These are phyloP conservation scores for Pestalotiopsis sp. DNA, from an alignment of 2,329 filamentous ascomycete species.

Conservation along the genomic window DNA sequence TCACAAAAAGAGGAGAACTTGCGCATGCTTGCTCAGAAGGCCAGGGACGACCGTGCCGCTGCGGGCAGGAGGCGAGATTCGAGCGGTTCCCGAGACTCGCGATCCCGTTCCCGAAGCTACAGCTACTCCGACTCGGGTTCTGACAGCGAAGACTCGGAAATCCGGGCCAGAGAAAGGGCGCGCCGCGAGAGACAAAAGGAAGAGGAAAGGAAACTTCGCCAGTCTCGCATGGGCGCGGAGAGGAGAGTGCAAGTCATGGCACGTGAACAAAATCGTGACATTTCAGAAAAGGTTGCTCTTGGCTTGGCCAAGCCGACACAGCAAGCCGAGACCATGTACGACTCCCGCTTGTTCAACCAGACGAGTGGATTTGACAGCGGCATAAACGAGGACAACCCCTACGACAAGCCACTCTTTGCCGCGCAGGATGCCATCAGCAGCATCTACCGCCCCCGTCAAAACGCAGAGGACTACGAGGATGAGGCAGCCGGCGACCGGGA, in stretches of 20 bases:
- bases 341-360: conserved; percentile 93
- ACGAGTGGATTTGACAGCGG: conserved; percentile 87
- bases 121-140: conserved; percentile 55
- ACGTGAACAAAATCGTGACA: conserved; percentile 93
- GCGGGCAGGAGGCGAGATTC: conserved; percentile 51
- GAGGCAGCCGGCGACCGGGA: conserved; percentile 80
- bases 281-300: conserved; percentile 94
- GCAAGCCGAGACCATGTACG: conserved; percentile 93
- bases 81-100: conserved; percentile 42
- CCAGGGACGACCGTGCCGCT: conserved; percentile 76
- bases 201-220: conserved; percentile 85
- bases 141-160: conserved; percentile 67
- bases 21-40: conserved; percentile 85
- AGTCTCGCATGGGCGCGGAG: conserved; percentile 95
- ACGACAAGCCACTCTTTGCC: conserved; percentile 96
- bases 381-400: conserved; percentile 96
- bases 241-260: conserved; percentile 90
- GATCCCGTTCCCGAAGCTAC: conserved; percentile 52
- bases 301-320: conserved; percentile 94
- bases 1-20: conserved; percentile 90
- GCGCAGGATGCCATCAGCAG: conserved; percentile 93
- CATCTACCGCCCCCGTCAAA: conserved; percentile 84
- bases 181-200: conserved; percentile 79
- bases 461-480: conserved; percentile 74
- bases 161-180: conserved; percentile 75